A percentile compares a stretch with the other conserved stretches of the same genome.
Conservation (phyloP, 1,284 basidiomycete species). For the Cutaneotrichosporon daszewskae region DNA sequence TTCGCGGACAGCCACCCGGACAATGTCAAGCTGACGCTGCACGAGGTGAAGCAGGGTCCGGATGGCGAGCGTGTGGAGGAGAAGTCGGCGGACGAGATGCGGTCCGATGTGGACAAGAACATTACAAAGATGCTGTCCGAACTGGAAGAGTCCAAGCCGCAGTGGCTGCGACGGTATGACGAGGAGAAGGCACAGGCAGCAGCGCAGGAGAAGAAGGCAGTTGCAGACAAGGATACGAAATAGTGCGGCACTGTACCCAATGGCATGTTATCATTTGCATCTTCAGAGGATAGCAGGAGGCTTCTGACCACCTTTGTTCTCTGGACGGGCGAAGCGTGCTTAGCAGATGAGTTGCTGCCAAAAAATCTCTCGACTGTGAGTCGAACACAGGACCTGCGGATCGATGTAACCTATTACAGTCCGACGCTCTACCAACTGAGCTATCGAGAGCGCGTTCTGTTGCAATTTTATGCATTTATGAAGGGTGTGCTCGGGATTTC, state of each 20-base stretch:
- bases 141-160: conserved; percentile 31
- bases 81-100: conserved; percentile 26
- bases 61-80: neutral
- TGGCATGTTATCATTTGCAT: neutral
- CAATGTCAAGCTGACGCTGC: no score
- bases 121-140: conserved; percentile 23
- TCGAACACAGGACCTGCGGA: conserved; percentile 10
- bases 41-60: no score
- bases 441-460: conserved; percentile 2
- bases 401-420: conserved; percentile 5
- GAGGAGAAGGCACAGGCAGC: conserved; percentile 2
- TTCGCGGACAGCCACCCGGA: no score
- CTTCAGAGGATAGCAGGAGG: neutral
- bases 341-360: neutral
- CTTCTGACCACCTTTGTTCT: neutral
- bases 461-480: no score
- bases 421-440: conserved; percentile 11
- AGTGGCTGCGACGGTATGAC: conserved; percentile 32
- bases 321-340: no score
- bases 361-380: conserved; percentile 7
- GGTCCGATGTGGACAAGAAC: conserved; percentile 21
- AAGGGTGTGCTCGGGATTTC: no score
- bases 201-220: neutral
- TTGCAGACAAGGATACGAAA: neutral
- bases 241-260: neutral